A percentile compares a stretch with the other conserved stretches of the same genome.
Evolutionary conservation across 106 monocot species (phyloP).

Genomic region (Allium sativum): DNA sequence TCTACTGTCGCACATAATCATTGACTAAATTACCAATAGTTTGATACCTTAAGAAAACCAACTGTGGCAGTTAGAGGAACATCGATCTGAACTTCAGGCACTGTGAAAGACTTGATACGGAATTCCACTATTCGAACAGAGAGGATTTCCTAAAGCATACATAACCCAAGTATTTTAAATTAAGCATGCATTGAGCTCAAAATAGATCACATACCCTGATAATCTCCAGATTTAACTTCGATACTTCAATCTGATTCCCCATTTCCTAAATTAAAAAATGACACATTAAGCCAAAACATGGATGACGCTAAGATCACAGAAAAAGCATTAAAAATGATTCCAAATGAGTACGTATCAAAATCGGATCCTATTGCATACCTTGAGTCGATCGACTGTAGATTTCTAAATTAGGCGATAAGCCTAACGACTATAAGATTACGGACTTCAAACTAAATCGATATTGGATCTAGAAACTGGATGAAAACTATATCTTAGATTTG

Average conservation of each 20-base stretch:
- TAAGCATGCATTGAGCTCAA: neutral
- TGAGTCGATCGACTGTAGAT: too few relatives aligned
- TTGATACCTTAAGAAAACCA: slow-evolving; percentile 70
- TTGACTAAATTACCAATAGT: too few relatives aligned
- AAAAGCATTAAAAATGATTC: too few relatives aligned
- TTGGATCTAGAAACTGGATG: too few relatives aligned
- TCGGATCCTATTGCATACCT: too few relatives aligned
- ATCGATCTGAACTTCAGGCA: slow-evolving; percentile 86
- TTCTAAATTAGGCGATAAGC: too few relatives aligned
- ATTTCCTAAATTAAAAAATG: slow-evolving; percentile 29
- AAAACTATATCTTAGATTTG: too few relatives aligned
- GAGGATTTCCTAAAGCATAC: neutral
- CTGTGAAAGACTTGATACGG: slow-evolving; percentile 75
- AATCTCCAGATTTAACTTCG: slow-evolving; percentile 40
- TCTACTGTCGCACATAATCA: too few relatives aligned
- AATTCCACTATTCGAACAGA: slow-evolving; percentile 52
- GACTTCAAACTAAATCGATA: too few relatives aligned
- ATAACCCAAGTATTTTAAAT: neutral
- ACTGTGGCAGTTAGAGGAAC: slow-evolving; percentile 89
- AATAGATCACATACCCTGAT: slow-evolving; percentile 21
- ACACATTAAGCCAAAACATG: neutral
- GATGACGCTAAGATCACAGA: slow-evolving; percentile 2
- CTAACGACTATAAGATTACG: too few relatives aligned
- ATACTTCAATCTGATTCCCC: slow-evolving; percentile 20
- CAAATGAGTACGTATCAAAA: too few relatives aligned